These are phyloP conservation scores for Aspergillus sergii DNA, from an alignment of 2,329 filamentous ascomycete species.

Conservation along the genomic window DNA sequence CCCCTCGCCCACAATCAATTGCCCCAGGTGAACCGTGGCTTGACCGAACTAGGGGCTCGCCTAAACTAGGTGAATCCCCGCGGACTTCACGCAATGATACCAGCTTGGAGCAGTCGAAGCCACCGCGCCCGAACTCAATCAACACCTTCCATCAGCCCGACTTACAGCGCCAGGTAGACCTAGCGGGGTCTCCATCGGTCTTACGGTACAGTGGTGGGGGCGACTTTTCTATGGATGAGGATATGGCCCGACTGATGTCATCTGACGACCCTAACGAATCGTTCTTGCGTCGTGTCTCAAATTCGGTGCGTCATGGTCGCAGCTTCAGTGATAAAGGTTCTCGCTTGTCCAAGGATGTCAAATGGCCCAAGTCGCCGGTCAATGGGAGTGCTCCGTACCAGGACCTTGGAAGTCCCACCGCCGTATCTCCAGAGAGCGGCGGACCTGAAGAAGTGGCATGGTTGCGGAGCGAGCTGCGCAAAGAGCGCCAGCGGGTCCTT, in stretches of 20 bases:
- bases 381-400: slow-evolving; percentile 51
- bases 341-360: slow-evolving; percentile 62
- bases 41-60: slow-evolving; percentile 43
- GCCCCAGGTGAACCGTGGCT: slow-evolving; percentile 38
- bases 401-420: slow-evolving; percentile 73
- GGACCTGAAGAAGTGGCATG: slow-evolving; percentile 63
- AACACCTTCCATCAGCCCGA: slow-evolving; percentile 44
- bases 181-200: slow-evolving; percentile 66
- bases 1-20: slow-evolving; percentile 34
- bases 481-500: slow-evolving; percentile 80
- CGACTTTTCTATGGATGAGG: slow-evolving; percentile 93
- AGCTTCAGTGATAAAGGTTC: slow-evolving; percentile 74
- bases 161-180: slow-evolving; percentile 38
- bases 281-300: slow-evolving; percentile 85
- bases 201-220: slow-evolving; percentile 75
- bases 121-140: slow-evolving; percentile 52
- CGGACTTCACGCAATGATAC: slow-evolving; percentile 54
- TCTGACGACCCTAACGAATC: slow-evolving; percentile 74
- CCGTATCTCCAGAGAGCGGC: slow-evolving; percentile 56
- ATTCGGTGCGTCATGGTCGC: slow-evolving; percentile 88
- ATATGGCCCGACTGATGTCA: slow-evolving; percentile 85
- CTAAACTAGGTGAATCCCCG: slow-evolving; percentile 47
- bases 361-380: slow-evolving; percentile 71
- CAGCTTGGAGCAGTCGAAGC: slow-evolving; percentile 21
- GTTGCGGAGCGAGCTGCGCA: slow-evolving; percentile 72